Evolutionary conservation across 441 rosid genomes (phyloP).

Genomic region (Isatis lusitanica): DNA sequence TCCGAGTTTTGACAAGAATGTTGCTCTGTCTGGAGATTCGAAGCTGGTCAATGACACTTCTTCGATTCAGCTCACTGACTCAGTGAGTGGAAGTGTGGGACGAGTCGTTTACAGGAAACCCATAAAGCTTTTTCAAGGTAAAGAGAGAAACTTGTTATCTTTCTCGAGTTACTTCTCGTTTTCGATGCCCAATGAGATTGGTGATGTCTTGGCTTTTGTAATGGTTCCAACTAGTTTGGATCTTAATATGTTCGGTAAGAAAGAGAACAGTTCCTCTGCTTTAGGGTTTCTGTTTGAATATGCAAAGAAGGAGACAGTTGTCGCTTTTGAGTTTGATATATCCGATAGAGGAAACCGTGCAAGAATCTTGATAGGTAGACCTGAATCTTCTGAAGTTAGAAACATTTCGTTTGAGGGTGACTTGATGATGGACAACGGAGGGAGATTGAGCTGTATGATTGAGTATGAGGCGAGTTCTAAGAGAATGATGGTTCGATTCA

Average conservation of each 20-base stretch:
- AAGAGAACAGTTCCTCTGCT: constrained; percentile 51
- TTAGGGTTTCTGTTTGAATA: constrained; percentile 18
- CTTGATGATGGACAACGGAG: constrained; percentile 23
- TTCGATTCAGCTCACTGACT: constrained; percentile 58
- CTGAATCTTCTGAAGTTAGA: constrained; percentile 21
- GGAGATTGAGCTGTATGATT: constrained; percentile 46
- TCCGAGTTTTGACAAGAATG: constrained; percentile 45
- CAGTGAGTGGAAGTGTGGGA: constrained; percentile 55
- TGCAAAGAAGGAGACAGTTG: constrained; percentile 20
- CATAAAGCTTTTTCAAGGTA: constrained; percentile 69
- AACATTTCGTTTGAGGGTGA: constrained; percentile 31
- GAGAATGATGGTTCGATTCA: constrained; percentile 65
- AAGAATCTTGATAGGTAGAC: constrained; percentile 29
- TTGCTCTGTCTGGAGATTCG: constrained; percentile 73
- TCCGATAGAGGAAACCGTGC: constrained; percentile 25
- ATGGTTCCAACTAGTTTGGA: constrained; percentile 56
- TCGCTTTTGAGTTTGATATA: constrained; percentile 31
- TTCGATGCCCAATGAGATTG: constrained; percentile 50
- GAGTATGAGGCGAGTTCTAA: constrained; percentile 69
- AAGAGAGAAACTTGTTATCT: constrained; percentile 44
- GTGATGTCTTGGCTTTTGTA: constrained; percentile 64
- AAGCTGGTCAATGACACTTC: constrained; percentile 46
- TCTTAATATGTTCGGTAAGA: constrained; percentile 33
- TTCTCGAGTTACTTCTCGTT: constrained; percentile 74
- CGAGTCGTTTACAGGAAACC: constrained; percentile 64